phyloP scores from a whole-genome alignment of 2,329 filamentous ascomycete genomes.

The Cercospora janseana region DNA sequence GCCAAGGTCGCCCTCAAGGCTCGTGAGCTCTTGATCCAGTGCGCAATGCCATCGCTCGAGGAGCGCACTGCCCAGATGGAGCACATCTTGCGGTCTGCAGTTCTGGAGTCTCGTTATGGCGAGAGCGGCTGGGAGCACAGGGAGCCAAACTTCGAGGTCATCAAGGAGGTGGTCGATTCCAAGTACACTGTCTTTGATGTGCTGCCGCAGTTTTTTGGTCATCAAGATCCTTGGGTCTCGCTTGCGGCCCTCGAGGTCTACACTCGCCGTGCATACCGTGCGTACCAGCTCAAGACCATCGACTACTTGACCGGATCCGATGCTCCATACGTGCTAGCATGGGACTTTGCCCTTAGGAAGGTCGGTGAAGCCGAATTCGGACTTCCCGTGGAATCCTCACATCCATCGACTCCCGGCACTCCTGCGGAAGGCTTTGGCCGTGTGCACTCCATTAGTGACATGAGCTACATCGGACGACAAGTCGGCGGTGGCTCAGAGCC shows the following conservation, averaged over 20 bases:
- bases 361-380: slow-evolving; percentile 89
- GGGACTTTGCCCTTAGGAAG: slow-evolving; percentile 95
- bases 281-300: slow-evolving; percentile 85
- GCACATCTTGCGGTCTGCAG: slow-evolving; percentile 92
- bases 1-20: slow-evolving; percentile 97
- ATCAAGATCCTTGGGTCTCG: slow-evolving; percentile 91
- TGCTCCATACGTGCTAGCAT: slow-evolving; percentile 76
- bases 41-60: slow-evolving; percentile 90
- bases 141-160: slow-evolving; percentile 81
- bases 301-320: slow-evolving; percentile 80
- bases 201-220: slow-evolving; percentile 88
- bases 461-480: slow-evolving; percentile 80
- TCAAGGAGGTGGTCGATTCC: slow-evolving; percentile 98
- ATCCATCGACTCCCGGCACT: slow-evolving; percentile 70
- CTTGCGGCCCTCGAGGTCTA: slow-evolving; percentile 94
- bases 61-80: slow-evolving; percentile 97
- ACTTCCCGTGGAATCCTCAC: slow-evolving; percentile 72
- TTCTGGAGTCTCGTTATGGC: slow-evolving; percentile 94
- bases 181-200: slow-evolving; percentile 99
- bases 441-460: slow-evolving; percentile 92
- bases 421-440: slow-evolving; percentile 67
- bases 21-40: slow-evolving; percentile 95
- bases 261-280: slow-evolving; percentile 92
- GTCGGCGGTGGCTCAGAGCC: slow-evolving; percentile 64
- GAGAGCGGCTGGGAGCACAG: slow-evolving; percentile 96